Evolutionary conservation across 2,329 filamentous ascomycete genomes (phyloP), one percentile per base, ranked within the genome.

Genomic region (Apiospora saccharicola): DNA sequence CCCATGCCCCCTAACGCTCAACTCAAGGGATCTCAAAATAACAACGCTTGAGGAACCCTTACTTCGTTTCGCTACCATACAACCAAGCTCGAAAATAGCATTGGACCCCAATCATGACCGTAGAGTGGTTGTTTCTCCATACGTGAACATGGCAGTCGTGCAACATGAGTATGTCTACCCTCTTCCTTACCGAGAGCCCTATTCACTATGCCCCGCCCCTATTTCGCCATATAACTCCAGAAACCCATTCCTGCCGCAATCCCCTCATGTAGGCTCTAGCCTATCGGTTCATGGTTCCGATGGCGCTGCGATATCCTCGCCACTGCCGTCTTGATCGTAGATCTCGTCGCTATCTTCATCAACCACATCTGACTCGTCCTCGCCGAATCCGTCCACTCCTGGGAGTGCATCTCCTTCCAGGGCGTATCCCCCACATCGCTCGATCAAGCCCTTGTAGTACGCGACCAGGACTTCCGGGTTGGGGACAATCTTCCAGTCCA

Each of bases 401-500:
- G 34, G 34, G 8, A 64, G n/a, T 69, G 64, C 3, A 69, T 72
- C 46, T 24, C 80, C 81, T 74, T 90, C 85, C 12, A 92, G 80
- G 34, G 80, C 79, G 75, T 91, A 92, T 10, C 86, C 88, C 0
- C 87, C 86, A 43, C 87, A 88, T 16, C 90, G 86, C 75, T 90
- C 94, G 44, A 98, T 93, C 46, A 99, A 85, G 69, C 94, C 96
- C 73, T 90, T 90, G 81, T 98, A 99, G 81, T 99, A 99, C 72
- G 97, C 95, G 37, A 95, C 94, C 61, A 99, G 86, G 2, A 97
- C 93, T 80, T 98, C 96, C 1, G 96, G 95, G 78, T 97, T 95
- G 6, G 96, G 96, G 3, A 99, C 95, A 76, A 99, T 99, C 78
- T 93, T 94, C 96, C 96, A 99, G 79, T 98, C 94, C 41, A 99